Base-by-base conservation (phyloP, 1,284 basidiomycete genomes). In the Marasmius tenuissimus region DNA sequence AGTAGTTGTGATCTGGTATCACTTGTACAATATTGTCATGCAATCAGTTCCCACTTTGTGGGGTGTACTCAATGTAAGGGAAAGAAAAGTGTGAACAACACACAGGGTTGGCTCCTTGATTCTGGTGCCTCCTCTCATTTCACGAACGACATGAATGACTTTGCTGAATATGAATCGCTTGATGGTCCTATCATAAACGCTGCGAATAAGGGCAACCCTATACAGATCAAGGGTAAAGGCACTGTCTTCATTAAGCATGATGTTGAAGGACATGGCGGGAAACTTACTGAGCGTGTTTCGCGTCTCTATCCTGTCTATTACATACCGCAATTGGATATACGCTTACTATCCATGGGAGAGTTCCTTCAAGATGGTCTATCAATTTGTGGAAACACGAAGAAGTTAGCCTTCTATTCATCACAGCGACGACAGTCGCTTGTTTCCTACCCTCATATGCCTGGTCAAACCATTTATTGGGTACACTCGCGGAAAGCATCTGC, bases 71-170 rank as follows among this genome's bases (percentile, higher is more conserved):
- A 11, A 8, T 55, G 53, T 38, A 38, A 55, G 20, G 35, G 53
- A 14, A 34, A 38, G 16, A 11, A 55, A 35, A 27, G 27, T 27
- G n/a, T n/a, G n/a, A n/a, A n/a, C n/a, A 14, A 55, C 4, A 10
- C n/a, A 16, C 14, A 27, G 16, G 22, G 22, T 35, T 55, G 53
- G 53, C 27, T 56, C 6, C 35, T 60, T 3, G 59, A 60, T 38
- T 60, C 59, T n/a, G 59, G 59, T 18, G 59, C 59, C 6, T 60
- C 52, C 2, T 18, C 3, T 1, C 59, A 60, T 37, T 60, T 60
- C 22, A 57, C 53, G 2, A 1, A 18, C 7, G 22, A 39, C 7
- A 40, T 60, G 34, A 42, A 60, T 14, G 59, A 60, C 59, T 60
- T 60, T 35, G 38, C 52, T 38, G 27, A 16, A 4, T 60, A 38